A percentile compares a stretch with the other conserved stretches of the same genome.
Evolutionary conservation across 352 stramenopile genomes (phyloP).

Genomic region (Globisporangium nagaii): DNA sequence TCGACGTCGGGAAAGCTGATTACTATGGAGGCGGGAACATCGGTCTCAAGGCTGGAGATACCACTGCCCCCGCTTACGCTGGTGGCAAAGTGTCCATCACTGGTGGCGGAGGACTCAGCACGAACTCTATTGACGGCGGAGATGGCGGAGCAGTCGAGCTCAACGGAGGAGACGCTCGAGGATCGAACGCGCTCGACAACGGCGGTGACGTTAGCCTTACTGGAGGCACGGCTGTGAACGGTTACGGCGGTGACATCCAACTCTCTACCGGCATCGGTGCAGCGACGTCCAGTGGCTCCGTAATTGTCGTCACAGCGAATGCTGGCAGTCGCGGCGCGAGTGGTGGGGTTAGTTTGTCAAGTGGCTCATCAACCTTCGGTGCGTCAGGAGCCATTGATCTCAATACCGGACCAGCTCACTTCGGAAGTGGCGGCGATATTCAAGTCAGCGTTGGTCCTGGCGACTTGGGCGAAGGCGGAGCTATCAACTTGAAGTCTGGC

Average conservation of each 20-base stretch:
- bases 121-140: conserved; percentile 85
- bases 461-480: conserved; percentile 77
- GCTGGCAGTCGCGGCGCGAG: conserved; percentile 46
- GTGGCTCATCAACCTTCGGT: conserved; percentile 40
- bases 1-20: conserved; percentile 54
- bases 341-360: conserved; percentile 29
- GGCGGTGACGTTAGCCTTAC: conserved; percentile 75
- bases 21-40: conserved; percentile 57
- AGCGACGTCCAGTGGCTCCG: conserved; percentile 44
- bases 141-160: conserved; percentile 85
- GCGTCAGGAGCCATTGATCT: conserved; percentile 54
- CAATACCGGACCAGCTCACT: conserved; percentile 39
- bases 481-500: conserved; percentile 69
- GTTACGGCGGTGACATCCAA: conserved; percentile 55
- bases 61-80: conserved; percentile 36
- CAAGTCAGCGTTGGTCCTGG: conserved; percentile 53
- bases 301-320: conserved; percentile 41
- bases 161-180: conserved; percentile 82
- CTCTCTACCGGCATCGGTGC: conserved; percentile 44
- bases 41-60: conserved; percentile 52
- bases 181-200: conserved; percentile 84
- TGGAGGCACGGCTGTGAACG: conserved; percentile 64
- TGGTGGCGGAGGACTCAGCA: conserved; percentile 54
- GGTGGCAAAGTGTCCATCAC: conserved; percentile 45
- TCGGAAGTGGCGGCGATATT: conserved; percentile 48